These are phyloP conservation scores for Colletotrichum spaethianum DNA, from an alignment of 2,329 filamentous ascomycete species.

Conservation along the genomic window DNA sequence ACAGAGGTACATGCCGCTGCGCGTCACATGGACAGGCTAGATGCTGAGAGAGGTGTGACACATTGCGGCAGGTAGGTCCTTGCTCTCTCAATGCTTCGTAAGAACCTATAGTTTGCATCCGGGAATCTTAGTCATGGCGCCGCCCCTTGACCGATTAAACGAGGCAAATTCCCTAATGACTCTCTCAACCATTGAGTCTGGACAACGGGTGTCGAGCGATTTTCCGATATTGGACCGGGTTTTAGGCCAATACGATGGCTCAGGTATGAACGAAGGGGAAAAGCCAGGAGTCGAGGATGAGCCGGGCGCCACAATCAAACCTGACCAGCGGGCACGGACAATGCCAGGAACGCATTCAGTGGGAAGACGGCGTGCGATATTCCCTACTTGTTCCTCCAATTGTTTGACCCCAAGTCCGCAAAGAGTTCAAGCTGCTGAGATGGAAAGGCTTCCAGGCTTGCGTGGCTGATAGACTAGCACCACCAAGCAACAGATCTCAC, in stretches of 20 bases:
- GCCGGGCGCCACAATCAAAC: background rate
- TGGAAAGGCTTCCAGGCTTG: background rate
- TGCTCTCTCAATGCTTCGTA: background rate
- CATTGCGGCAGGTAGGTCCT: background rate
- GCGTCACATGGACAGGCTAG: background rate
- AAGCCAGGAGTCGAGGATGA: background rate
- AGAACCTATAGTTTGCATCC: no score
- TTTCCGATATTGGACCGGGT: background rate
- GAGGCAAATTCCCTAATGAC: background rate
- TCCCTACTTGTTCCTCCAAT: background rate
- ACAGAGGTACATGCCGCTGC: background rate
- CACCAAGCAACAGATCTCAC: background rate
- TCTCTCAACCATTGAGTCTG: background rate
- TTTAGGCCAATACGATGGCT: background rate
- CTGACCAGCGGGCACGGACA: constrained; percentile 11
- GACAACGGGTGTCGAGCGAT: background rate
- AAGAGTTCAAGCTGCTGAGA: background rate
- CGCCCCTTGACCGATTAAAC: background rate
- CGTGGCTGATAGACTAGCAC: background rate
- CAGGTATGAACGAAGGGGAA: no score
- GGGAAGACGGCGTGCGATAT: background rate
- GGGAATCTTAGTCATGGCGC: background rate
- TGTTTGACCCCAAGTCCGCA: background rate
- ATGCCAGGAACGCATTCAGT: background rate
- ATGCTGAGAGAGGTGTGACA: background rate